Evolutionary conservation across 306 rosid species (phyloP), one percentile per base, ranked within the genome.

Genomic region (Senna siamea): DNA sequence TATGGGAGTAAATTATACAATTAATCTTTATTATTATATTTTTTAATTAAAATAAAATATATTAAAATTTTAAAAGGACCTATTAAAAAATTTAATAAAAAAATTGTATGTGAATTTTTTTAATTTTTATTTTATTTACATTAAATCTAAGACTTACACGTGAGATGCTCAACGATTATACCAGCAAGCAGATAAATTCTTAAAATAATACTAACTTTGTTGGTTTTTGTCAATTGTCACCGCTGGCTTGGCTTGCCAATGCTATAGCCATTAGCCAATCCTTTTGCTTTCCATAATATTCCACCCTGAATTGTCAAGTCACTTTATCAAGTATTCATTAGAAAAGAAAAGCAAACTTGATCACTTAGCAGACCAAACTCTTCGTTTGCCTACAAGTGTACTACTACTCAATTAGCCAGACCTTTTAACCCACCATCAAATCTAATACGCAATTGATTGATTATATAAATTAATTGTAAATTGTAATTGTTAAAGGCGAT

Each of bases 261-360:
- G 18, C 34, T 5, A 18, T 4, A 48, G n/a, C n/a, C n/a, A n/a
- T n/a, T 26, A 26, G 17, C 59, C 51, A 54, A 17, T 65, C 28
- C 18, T 10, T 4, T 66, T 51, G 50, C 17, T n/a, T 66, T 72
- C n/a, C 70, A 50, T 72, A 50, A 76, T 68, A 15, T 80, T 55
- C 58, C 28, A 68, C 65, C 15, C 47, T 76, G 43, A 83, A 59
- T 55, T 75, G 78, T 74, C 69, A 69, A 69, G 69, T 80, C 83
- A 26, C 30, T 26, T 26, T 26, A 26, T 26, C 30, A 26, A 26
- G 30, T 26, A 26, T 26, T 26, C 30, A 26, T 26, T 3, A 26
- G 3, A 26, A 26, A 26, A 26, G 3, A 26, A 26, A 26, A 26
- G 30, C 3, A 54, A 15, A 34, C 53, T 43, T 74, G n/a, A 61